Percentiles rank a stretch among this genome's conserved stretches.
phyloP scores from a whole-genome alignment of 805 yeast species.

The Blastobotrys muscicola region DNA sequence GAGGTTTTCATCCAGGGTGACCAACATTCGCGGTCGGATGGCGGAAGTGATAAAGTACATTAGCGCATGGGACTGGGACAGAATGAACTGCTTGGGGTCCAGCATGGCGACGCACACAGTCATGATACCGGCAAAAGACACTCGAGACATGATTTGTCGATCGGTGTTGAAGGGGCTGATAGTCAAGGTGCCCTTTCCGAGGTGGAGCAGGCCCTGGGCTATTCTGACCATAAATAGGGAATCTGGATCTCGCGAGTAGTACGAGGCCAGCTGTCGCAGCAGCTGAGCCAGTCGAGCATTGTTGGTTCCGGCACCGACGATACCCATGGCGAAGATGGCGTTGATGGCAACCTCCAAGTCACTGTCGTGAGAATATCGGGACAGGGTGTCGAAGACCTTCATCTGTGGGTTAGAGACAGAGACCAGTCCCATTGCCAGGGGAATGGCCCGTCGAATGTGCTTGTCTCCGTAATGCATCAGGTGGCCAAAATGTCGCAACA shows the following conservation, averaged over 20 bases:
- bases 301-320: constrained; percentile 97
- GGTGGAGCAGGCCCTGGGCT: constrained; percentile 88
- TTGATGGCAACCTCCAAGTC: constrained; percentile 91
- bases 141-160: constrained; percentile 77
- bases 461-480: constrained; percentile 96
- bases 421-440: constrained; percentile 94
- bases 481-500: constrained; percentile 92
- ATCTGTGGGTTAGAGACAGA: constrained; percentile 92
- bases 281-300: constrained; percentile 96
- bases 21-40: constrained; percentile 82
- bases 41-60: constrained; percentile 82
- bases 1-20: constrained; percentile 85
- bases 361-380: constrained; percentile 92
- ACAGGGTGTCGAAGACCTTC: constrained; percentile 92
- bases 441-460: constrained; percentile 85
- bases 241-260: constrained; percentile 84
- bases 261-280: constrained; percentile 87
- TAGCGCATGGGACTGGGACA: constrained; percentile 65
- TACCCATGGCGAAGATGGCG: constrained; percentile 93
- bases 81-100: constrained; percentile 75
- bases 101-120: constrained; percentile 76
- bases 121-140: constrained; percentile 78
- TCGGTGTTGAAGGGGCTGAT: constrained; percentile 85
- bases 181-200: constrained; percentile 93
- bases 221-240: constrained; percentile 86